Conservation (phyloP, 306 rosid genomes). For the Senna tora region DNA sequence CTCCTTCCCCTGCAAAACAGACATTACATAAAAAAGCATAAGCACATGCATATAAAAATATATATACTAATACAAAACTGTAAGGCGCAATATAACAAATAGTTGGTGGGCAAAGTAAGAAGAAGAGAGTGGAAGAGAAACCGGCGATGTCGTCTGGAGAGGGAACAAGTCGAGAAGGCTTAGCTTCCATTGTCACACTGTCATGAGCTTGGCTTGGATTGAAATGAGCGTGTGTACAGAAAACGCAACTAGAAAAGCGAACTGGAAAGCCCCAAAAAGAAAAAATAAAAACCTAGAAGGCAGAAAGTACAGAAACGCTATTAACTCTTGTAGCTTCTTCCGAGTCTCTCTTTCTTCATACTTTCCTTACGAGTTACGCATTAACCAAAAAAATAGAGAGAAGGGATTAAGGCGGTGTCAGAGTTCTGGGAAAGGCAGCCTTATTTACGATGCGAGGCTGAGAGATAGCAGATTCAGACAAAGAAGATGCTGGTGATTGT, state of each 20-base stretch:
- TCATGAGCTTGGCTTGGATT: constrained; percentile 9
- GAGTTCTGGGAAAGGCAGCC: constrained; percentile 52
- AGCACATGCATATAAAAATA: background rate
- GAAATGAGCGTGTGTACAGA: constrained; percentile 16
- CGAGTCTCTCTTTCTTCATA: background rate
- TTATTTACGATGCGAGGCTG: constrained; percentile 34
- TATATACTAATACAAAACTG: background rate
- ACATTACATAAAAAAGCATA: background rate
- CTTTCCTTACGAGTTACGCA: background rate
- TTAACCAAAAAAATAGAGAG: background rate
- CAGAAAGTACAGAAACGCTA: background rate
- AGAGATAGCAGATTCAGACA: constrained; percentile 33
- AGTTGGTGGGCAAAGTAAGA: constrained; percentile 6
- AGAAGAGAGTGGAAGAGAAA: constrained; percentile 39
- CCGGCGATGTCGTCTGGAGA: constrained; percentile 41
- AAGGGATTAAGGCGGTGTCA: constrained; percentile 40
- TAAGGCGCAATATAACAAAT: background rate
- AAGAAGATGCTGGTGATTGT: background rate
- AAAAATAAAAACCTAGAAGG: background rate
- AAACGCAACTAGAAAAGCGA: background rate
- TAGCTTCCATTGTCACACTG: constrained; percentile 43
- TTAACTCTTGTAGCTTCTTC: background rate
- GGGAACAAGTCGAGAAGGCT: constrained; percentile 47
- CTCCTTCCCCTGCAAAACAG: constrained; percentile 31
- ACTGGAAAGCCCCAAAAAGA: background rate